Percentiles rank a stretch among this genome's conserved stretches.
Conservation (phyloP, 352 stramenopile genomes). For the Thraustochytrium sp. region DNA sequence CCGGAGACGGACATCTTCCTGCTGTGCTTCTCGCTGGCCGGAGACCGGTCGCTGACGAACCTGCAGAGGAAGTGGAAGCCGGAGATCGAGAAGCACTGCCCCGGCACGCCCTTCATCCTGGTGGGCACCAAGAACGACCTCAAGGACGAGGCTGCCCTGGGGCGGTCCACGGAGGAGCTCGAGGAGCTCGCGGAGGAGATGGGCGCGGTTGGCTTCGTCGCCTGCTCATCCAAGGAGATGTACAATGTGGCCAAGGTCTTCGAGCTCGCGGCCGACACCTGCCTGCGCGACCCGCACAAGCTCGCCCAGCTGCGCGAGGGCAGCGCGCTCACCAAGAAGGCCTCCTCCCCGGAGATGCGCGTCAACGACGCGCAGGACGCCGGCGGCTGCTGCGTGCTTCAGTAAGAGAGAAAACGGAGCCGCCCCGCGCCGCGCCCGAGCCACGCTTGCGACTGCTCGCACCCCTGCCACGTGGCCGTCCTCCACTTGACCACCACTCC, state of each 20-base stretch:
- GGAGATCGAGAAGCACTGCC: not conserved
- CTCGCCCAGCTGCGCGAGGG: not conserved
- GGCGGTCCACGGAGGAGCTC: not conserved
- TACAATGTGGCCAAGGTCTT: constrained; percentile 34
- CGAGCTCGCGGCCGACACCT: not conserved
- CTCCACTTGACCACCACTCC: too few relatives aligned
- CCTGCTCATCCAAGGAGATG: constrained; percentile 29
- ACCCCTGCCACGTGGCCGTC: too few relatives aligned
- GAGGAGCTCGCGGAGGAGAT: constrained; percentile 14
- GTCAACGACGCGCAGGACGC: not conserved
- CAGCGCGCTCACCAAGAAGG: not conserved
- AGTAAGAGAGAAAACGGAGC: too few relatives aligned
- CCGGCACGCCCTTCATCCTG: constrained; percentile 4
- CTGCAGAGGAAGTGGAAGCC: constrained; percentile 20
- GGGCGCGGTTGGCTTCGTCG: constrained; percentile 19
- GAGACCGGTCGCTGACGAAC: not conserved
- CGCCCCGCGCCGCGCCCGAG: too few relatives aligned
- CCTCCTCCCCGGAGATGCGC: not conserved
- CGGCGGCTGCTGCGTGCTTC: not conserved
- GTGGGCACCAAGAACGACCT: constrained; percentile 32
- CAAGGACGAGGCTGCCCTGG: not conserved
- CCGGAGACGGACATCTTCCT: constrained; percentile 93
- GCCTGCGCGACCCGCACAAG: not conserved
- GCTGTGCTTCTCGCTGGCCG: constrained; percentile 84
- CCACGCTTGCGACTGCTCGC: too few relatives aligned